Evolutionary conservation across 1,284 basidiomycete genomes (phyloP), one percentile per base, ranked within the genome.

Genomic region (Veloporphyrellus conicus): DNA sequence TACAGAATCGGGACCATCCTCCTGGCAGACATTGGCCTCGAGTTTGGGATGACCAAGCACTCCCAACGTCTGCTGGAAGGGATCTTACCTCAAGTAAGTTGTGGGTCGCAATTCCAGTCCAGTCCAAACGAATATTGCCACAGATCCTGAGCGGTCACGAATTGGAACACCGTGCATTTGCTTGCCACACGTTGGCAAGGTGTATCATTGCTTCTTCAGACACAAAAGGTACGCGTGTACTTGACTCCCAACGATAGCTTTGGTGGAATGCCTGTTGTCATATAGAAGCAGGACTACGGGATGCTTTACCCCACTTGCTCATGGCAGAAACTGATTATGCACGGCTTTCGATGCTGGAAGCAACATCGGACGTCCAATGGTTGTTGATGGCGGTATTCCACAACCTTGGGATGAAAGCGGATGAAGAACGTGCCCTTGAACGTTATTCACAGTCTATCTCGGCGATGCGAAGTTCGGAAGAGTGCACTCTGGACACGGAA

Each of bases 71-170:
- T 89, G 45, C 57, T 90, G 36, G 82, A 88, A 43, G 86, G 86
- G 54, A 78, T 89, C 39, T 76, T 90, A 74, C 87, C 88, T 22
- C 88, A 90, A 71, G 87, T 83, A 49, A 49, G 68, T 47, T 38
- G 10, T 36, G 23, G 8, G 29, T 25, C 20, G 39, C 36, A 16
- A 25, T 47, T 23, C 37, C 19, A 31, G 48, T 8, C 14, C 18
- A 14, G 6, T 12, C 4, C 19, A 27, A 19, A 33, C 18, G 2
- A 40, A 25, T 4, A 28, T 12, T 31, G 14, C 18, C 20, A 47
- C 50, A 90, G 87, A 67, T 90, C 29, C 78, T 90, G 45, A 71
- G 68, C 45, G 86, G 84, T 3, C 74, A 79, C 43, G 85, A 90
- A 55, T 60, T 82, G 12, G 87, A 90, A 59, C 82, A 83, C 50